Evolutionary conservation across 2,329 filamentous ascomycete genomes (phyloP), one percentile per base, ranked within the genome.

Genomic region (Talaromyces sp.): DNA sequence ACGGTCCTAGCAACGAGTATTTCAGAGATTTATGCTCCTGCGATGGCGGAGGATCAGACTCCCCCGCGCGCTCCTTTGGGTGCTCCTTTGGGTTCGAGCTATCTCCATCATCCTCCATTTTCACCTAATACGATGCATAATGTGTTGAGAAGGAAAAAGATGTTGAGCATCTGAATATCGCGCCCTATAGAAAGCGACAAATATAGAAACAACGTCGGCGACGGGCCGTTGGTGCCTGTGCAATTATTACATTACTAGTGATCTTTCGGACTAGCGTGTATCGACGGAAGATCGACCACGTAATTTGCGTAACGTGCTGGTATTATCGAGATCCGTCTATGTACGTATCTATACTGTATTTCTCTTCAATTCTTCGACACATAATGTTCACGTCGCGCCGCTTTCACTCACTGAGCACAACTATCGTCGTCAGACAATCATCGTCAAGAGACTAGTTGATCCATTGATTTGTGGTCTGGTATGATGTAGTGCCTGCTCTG

Each of bases 1-100:
- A 97, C 0, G 93, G 93, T 0, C 95, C 95, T 0, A 98, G 82
- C 0, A 98, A 84, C 62, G 89, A 89, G 75, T 98, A 96, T 72
- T 96, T 97, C 62, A 98, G 82, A 3, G 90, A 92, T 61, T 84
- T 81, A 69, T 87, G 83, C 33, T 64, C 62, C 23, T 62, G 63
- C 2, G 58, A 58, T 5, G 50, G 37, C 12, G 59, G 21, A 14
- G n/a, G 42, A 21, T 50, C 57, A 5, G 57, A n/a, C 21, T 25
- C 28, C 28, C 50, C 57, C 18, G 12, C 28, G 9, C 25, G 46
- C n/a, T 21, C 46, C 12, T 52, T 28, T 25, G 58, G 35, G 39
- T 8, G 46, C n/a, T 21, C 46, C 12, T 52, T 28, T 25, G 58
- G 35, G 39, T 8, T 42, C 18, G 46, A 12, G 7, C 25, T 61